Evolutionary conservation across 2,329 filamentous ascomycete genomes (phyloP).

Genomic region (Penicillium sp.): DNA sequence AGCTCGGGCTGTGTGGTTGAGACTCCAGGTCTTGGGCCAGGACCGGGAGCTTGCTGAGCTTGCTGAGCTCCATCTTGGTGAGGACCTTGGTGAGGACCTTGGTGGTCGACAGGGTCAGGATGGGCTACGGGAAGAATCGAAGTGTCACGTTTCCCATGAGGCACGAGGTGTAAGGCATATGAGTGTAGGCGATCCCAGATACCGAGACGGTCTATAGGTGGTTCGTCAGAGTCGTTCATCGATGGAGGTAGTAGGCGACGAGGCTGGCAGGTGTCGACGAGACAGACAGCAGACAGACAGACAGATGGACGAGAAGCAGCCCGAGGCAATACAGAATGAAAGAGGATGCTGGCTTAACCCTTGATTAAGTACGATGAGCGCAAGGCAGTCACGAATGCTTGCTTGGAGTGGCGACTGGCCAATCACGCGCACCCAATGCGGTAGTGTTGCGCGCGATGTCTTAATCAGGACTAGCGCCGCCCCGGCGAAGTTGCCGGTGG

Average conservation of each 20-base stretch:
- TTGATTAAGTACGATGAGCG: background rate
- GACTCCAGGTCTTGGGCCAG: background rate
- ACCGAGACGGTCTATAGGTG: slow-evolving; percentile 50
- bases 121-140: slow-evolving; percentile 16
- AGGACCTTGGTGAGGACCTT: no score
- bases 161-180: slow-evolving; percentile 36
- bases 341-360: background rate
- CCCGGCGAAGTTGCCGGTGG: slow-evolving; percentile 10
- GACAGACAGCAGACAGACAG: no score
- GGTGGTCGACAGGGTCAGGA: no score
- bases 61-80: background rate
- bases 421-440: background rate
- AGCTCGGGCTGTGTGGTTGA: no score
- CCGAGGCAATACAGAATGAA: background rate
- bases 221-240: slow-evolving; percentile 56
- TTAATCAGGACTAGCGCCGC: background rate
- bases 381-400: background rate
- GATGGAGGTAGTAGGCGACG: slow-evolving; percentile 23
- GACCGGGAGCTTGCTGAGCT: no score
- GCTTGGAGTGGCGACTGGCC: background rate
- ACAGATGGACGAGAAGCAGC: background rate
- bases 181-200: slow-evolving; percentile 43
- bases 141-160: slow-evolving; percentile 25
- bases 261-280: background rate
- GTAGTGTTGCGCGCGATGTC: background rate